Conservation (phyloP, 805 yeast species). For the Starmerella floricola region DNA sequence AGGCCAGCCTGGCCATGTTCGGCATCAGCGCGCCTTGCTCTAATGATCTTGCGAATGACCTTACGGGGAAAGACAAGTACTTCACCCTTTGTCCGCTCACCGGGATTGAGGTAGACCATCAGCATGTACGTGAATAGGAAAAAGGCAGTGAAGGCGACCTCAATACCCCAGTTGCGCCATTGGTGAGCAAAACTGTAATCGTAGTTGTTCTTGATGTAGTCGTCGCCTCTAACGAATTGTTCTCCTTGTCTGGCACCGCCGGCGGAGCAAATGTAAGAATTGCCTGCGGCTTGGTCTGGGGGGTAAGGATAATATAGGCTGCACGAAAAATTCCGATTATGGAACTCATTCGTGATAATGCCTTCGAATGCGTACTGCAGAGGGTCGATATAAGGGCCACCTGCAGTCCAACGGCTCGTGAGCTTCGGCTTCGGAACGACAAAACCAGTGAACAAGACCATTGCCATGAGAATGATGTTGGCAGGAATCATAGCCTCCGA, state of each 20-base stretch:
- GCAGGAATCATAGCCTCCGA: constrained; percentile 51
- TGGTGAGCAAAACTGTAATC: constrained; percentile 44
- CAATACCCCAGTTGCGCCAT: constrained; percentile 73
- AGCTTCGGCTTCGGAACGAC: constrained; percentile 47
- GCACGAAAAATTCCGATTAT: constrained; percentile 45
- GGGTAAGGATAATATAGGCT: constrained; percentile 39
- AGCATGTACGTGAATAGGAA: constrained; percentile 31
- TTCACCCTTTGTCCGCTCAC: constrained; percentile 28
- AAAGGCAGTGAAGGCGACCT: constrained; percentile 40
- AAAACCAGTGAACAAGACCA: constrained; percentile 50
- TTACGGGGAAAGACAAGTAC: constrained; percentile 24
- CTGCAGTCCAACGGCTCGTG: constrained; percentile 57
- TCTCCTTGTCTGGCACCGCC: constrained; percentile 51
- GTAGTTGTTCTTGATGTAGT: constrained; percentile 39
- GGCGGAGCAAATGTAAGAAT: constrained; percentile 48
- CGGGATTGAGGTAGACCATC: constrained; percentile 24
- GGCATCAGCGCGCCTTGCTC: constrained; percentile 3
- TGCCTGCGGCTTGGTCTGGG: constrained; percentile 34
- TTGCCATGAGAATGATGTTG: constrained; percentile 41
- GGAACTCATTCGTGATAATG: constrained; percentile 54
- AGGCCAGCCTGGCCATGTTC: constrained; percentile 17
- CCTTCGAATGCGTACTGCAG: constrained; percentile 49
- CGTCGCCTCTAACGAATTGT: constrained; percentile 44
- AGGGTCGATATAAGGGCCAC: constrained; percentile 51
- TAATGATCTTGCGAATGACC: constrained; percentile 12